phyloP scores from a whole-genome alignment of 495 filamentous ascomycete species.

The Penicillium samsonianum region DNA sequence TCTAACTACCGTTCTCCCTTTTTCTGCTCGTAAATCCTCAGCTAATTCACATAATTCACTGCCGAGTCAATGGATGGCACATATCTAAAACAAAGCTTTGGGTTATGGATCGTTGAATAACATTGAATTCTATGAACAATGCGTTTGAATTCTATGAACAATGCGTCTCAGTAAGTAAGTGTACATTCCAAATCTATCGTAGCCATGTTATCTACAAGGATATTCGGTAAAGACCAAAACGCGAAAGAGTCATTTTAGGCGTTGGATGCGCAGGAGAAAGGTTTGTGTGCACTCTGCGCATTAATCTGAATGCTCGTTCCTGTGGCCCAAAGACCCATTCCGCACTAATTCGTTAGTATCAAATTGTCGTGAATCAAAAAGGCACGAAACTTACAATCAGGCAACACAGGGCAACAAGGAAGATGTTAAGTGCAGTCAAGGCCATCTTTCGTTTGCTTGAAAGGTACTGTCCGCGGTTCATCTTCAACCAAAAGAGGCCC shows the following conservation, averaged over 20 bases:
- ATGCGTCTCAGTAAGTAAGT: neutral
- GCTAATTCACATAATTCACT: too few species aligned
- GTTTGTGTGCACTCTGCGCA: constrained; percentile 2
- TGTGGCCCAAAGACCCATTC: constrained; percentile 37
- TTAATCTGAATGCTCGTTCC: constrained; percentile 18
- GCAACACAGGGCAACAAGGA: constrained; percentile 24
- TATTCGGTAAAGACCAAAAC: neutral
- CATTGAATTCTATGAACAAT: neutral
- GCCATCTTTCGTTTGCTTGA: constrained; percentile 24
- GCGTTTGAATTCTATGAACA: too few species aligned
- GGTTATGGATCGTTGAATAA: neutral
- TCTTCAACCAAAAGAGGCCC: constrained; percentile 39
- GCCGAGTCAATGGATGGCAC: too few species aligned
- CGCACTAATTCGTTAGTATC: constrained; percentile 24
- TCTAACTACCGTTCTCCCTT: too few species aligned
- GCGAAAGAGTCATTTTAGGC: neutral
- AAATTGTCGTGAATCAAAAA: neutral
- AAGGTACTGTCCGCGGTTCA: constrained; percentile 33
- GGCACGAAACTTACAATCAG: neutral
- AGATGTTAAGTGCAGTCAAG: constrained; percentile 32
- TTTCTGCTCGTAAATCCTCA: too few species aligned
- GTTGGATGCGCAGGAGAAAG: constrained; percentile 11
- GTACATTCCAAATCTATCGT: neutral
- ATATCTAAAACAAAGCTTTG: too few species aligned
- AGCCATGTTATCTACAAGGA: neutral